Conservation (phyloP, 257 asterid genomes). For the Solanum habrochaites region DNA sequence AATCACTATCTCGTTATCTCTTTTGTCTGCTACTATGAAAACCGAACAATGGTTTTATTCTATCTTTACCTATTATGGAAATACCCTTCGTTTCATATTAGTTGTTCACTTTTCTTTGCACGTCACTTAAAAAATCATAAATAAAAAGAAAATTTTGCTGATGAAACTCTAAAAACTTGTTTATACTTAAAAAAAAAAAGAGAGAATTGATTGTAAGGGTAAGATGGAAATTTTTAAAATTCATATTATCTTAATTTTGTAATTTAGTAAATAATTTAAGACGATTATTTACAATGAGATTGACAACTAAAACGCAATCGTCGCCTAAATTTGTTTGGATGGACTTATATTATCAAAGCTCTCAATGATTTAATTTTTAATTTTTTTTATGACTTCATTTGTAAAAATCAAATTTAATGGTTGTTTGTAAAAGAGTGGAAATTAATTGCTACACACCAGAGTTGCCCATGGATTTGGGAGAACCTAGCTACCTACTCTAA, state of each 20-base stretch:
- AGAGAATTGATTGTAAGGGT: background rate
- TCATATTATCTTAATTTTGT: background rate
- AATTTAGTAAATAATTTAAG: too few species aligned
- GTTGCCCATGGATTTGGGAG: background rate
- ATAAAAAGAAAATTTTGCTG: too few species aligned
- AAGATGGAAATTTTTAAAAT: too few species aligned
- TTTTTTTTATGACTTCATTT: background rate
- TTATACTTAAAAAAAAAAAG: background rate
- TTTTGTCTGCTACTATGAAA: background rate
- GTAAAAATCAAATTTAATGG: background rate
- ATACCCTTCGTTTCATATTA: too few species aligned
- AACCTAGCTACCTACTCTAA: background rate
- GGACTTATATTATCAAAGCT: background rate
- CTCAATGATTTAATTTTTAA: background rate
- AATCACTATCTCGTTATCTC: background rate
- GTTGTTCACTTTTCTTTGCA: rapidly evolving
- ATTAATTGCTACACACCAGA: background rate
- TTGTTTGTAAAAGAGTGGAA: background rate
- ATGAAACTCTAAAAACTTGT: too few species aligned
- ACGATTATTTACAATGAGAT: background rate
- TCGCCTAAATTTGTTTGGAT: background rate
- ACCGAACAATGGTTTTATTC: background rate
- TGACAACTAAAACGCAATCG: background rate
- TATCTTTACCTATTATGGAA: background rate
- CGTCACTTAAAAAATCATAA: too few species aligned